Percentiles rank a stretch among this genome's conserved stretches.
Evolutionary conservation across 2,329 filamentous ascomycete genomes (phyloP).

Genomic region (Clarireedia sp.): DNA sequence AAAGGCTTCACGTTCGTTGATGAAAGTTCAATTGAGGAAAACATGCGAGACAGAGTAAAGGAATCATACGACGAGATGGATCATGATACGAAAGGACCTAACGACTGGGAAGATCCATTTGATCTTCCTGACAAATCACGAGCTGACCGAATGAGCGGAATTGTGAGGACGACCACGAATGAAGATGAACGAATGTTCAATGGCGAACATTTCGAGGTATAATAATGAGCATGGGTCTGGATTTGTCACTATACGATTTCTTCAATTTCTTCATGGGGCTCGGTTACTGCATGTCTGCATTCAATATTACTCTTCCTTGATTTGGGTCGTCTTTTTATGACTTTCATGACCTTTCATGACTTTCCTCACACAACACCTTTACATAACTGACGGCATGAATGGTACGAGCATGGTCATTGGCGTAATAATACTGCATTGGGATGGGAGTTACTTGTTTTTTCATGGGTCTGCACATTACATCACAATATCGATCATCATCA

Average conservation of each 20-base stretch:
- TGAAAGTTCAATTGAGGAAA: slow-evolving; percentile 86
- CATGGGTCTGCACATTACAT: too few species aligned
- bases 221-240: slow-evolving; percentile 25
- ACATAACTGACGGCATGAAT: not conserved
- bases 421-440: not conserved
- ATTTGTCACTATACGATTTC: not conserved
- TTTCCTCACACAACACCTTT: not conserved
- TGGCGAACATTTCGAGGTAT: slow-evolving; percentile 56
- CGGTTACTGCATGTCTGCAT: not conserved
- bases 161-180: slow-evolving; percentile 47
- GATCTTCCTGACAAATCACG: slow-evolving; percentile 39
- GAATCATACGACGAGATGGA: slow-evolving; percentile 55
- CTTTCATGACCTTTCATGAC: not conserved
- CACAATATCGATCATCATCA: too few species aligned
- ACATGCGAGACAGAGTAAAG: slow-evolving; percentile 51
- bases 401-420: not conserved
- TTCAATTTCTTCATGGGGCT: not conserved
- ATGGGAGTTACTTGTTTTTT: not conserved
- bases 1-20: slow-evolving; percentile 99
- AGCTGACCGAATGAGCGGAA: slow-evolving; percentile 55
- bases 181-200: slow-evolving; percentile 55
- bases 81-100: slow-evolving; percentile 44
- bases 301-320: not conserved
- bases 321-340: not conserved
- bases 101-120: slow-evolving; percentile 29